Percentiles rank a stretch among this genome's conserved stretches.
Evolutionary conservation across 2,329 filamentous ascomycete species (phyloP).

Genomic region (Akanthomyces uredinophilus): DNA sequence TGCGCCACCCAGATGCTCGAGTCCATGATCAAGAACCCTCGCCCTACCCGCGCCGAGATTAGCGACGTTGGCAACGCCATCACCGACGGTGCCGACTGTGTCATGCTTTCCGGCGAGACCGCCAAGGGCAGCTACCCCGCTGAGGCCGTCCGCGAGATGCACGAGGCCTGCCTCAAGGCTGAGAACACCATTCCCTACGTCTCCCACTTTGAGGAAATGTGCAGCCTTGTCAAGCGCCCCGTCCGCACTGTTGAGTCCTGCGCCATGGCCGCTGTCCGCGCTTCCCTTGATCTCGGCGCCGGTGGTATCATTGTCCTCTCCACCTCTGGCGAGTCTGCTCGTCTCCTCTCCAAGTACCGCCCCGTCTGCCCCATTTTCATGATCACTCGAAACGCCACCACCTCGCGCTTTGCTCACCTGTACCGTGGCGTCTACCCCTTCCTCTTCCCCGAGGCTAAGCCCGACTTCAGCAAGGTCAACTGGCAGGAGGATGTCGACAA

Average conservation of each 20-base stretch:
- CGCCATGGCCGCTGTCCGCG: constrained; percentile 93
- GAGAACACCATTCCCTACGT: constrained; percentile 98
- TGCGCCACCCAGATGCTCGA: constrained; percentile 99
- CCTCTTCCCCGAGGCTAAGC: constrained; percentile 87
- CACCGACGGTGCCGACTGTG: constrained; percentile 95
- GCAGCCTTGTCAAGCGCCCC: constrained; percentile 74
- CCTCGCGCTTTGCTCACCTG: constrained; percentile 86
- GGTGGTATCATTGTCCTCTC: constrained; percentile 94
- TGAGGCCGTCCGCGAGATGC: constrained; percentile 95
- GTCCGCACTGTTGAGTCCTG: constrained; percentile 88
- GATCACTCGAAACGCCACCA: constrained; percentile 82
- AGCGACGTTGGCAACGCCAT: constrained; percentile 98
- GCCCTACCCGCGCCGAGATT: constrained; percentile 95
- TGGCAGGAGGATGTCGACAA: constrained; percentile 99
- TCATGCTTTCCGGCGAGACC: constrained; percentile 99
- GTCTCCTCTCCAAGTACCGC: constrained; percentile 95
- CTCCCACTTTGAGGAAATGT: constrained; percentile 92
- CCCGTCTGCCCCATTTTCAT: constrained; percentile 99
- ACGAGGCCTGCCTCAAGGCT: constrained; percentile 92
- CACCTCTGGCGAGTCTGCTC: constrained; percentile 90
- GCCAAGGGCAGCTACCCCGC: constrained; percentile 94
- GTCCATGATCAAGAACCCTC: constrained; percentile 99
- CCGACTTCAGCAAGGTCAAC: constrained; percentile 85
- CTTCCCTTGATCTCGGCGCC: constrained; percentile 92
- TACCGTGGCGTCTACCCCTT: constrained; percentile 99